Base-by-base conservation (phyloP, 352 stramenopile genomes). In the Globisporangium recalcitrans region DNA sequence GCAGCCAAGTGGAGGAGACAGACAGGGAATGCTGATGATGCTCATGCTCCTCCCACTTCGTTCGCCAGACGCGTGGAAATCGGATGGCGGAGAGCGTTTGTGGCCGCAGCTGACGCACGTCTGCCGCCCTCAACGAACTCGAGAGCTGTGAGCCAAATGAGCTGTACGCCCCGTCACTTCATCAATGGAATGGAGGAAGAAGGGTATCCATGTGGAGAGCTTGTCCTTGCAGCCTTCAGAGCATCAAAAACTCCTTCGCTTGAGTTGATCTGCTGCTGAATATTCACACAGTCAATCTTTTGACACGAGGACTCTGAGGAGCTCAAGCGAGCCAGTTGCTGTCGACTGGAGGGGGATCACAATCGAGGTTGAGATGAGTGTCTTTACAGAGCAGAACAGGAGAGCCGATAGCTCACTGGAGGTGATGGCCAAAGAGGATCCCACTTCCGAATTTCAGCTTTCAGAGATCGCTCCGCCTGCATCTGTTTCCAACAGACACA, bases 41-140 rank as follows among this genome's bases (percentile, higher is more conserved):
- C 38, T 22, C 16, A 46, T 46, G 38, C 38, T 27, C 49, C 51
- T 29, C 27, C 16, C 51, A 57, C 51, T 57, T 57, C 51, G 51
- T 40, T 57, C 51, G 51, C 51, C 51, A 57, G 51, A 32, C 36
- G 51, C 51, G n/a, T 29, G 31, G 51, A 29, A 57, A 57, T 42
- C 51, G 51, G 51, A 34, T 57, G 51, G 51, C 29, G n/a, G 9
- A 22, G 11, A 46, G 49, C 47, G 47, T 53, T 38, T 26, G 44
- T 51, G 44, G 38, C 16, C 38, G 16, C 47, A 27, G 47, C 9
- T 11, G 16, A 21, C 11, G 1, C 24, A 22, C n/a, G n/a, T 11
- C 24, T 34, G 19, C 4, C 19, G 44, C 19, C 51, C 51, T 57
- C 51, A 57, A 57, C 7, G 29, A 57, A 26, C 49, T 6, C 26